Base-by-base conservation (phyloP, 2,329 filamentous ascomycete genomes). In the Alternaria ethzedia region DNA sequence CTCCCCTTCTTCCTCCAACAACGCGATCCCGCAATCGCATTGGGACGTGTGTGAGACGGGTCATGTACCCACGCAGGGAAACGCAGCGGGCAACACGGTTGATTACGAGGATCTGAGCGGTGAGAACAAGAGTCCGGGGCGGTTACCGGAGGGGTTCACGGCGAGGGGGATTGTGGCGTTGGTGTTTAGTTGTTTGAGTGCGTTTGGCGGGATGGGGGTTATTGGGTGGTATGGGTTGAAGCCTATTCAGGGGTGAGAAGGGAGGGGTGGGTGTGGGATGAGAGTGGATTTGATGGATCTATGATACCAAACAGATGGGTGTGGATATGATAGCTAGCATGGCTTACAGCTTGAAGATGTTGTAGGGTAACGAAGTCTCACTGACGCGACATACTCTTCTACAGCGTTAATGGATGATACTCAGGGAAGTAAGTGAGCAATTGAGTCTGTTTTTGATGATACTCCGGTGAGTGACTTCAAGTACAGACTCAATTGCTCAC, bases 71-170 rank as follows among this genome's bases (percentile, higher is more conserved):
- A 86, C 81, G 0, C 72, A 74, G 4, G 93, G 93, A 5, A 96
- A 96, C 71, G 93, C 92, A 0, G 93, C 91, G 0, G 93, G 85
- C 0, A 93, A 94, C 72, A 89, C 87, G 0, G 76, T 79, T 0
- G 80, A 95, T 68, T 80, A 88, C 9, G 80, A 92, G 0, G 87
- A 96, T 66, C 36, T 80, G 43, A 67, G 15, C 0, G 78, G 78
- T 9, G 73, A 91, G 76, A 90, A 89, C 59, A 79, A 75, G 36
- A 83, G 85, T 3, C 86, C 88, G 0, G 79, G 78, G 0, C 83
- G 81, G 46, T 75, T 95, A 15, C 91, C 91, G 0, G 84, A 82
- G 1, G 92, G 92, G 1, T 94, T 94, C 76, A 92, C 90, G 0
- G 78, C 88, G 0, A 85, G 86, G 36, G 93, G 92, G 8, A 91